Base-by-base conservation (phyloP, 306 rosid genomes). In the Notholithocarpus densiflorus region DNA sequence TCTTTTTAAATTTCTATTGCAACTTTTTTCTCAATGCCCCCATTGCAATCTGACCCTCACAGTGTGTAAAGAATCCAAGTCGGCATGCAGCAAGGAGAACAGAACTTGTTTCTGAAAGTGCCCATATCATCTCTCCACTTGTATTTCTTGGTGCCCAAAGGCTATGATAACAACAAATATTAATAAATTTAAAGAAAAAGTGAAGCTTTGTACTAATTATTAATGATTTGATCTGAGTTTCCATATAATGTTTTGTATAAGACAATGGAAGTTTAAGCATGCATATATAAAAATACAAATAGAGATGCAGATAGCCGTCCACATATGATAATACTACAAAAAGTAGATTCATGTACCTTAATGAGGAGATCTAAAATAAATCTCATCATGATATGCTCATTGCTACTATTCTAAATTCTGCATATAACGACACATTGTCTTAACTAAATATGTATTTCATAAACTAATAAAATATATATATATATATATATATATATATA, bases 11-110 rank as follows among this genome's bases (percentile, higher is more conserved):
- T 15, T 53, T 40, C 57, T 6, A 27, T 62, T 45, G 60, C 12
- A 40, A 68, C 56, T 56, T 78, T 74, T 78, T 79, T 60, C 31
- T 73, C n/a, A 68, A 68, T 59, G 61, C 56, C 61, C 61, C 83
- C 56, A 74, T 37, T 53, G 65, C 68, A 73, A 61, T 37, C 72
- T 79, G 73, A 77, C 80, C 71, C 81, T 53, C 21, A 29, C 37
- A 8, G 40, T 64, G 81, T 70, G 66, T 19, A 72, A 59, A 37
- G 68, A 79, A 29, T 81, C 79, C 81, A 68, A 48, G 80, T 60
- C 56, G 73, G 74, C 83, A 69, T 75, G 80, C 77, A 55, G 59
- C 31, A 18, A 68, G 56, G 37, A 84, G 77, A 80, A 59, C 65
- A 62, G 53, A 51, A 7, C 45, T 23, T 24, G 71, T 57, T 74